Evolutionary conservation across 2,329 filamentous ascomycete genomes (phyloP), one percentile per base, ranked within the genome.

Genomic region (Acarospora socialis): DNA sequence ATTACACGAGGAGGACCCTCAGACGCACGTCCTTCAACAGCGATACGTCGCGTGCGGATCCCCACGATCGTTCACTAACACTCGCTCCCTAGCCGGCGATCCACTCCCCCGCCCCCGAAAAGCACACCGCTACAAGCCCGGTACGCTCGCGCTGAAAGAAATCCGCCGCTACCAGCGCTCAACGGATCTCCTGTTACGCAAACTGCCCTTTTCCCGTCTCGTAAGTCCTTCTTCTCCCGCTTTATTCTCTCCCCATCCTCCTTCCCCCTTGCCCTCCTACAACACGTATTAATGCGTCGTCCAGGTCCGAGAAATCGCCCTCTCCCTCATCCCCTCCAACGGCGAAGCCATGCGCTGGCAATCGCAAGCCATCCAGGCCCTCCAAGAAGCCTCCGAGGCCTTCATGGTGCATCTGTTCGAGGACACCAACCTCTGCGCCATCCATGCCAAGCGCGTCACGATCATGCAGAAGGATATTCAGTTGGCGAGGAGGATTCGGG

Each of bases 391-490:
- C 9, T 74, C 86, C n/a, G 87, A 95, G 61, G 87, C 87, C 4
- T 95, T 92, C 58, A 68, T 95, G 45, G 81, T 95, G 37, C 86
- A 92, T 52, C 65, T 95, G n/a, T 94, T 95, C 51, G 86, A 94
- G 55, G 83, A 92, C 58, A 82, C 82, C 43, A 94, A 95, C 61
- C 70, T 95, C 24, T 94, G 87, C 61, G 90, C 87, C 41, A 86
- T 95, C 47, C 87, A 95, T 59, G 90, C 87, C 40, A 94, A 93
- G 64, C 70, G 87, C 53, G 84, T 95, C 32, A 95, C 87, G 22
- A 92, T 94, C 47, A 87, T 92, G 81, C 84, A 90, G 58, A 93
- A 93, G 62, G 90, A 95, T 57, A 93, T 98, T 47, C 87, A 94
- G 60, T 70, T 95, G 38, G 87, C 87, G 13, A 65, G 81, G 48